phyloP scores from a whole-genome alignment of 768 basidiomycete species.

The Hebeloma cylindrosporum region DNA sequence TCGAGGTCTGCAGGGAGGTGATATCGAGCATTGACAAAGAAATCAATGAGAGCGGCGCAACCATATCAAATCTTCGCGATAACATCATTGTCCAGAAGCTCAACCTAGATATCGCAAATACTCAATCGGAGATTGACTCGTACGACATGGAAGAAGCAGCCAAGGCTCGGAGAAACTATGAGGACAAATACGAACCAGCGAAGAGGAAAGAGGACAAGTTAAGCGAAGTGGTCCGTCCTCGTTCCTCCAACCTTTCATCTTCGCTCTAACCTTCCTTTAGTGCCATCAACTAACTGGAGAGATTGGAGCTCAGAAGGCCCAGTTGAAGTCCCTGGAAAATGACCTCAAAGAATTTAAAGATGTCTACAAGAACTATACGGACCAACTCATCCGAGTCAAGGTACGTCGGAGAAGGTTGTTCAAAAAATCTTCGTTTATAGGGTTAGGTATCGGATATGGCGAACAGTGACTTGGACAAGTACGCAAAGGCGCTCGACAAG shows the following conservation, averaged over 20 bases:
- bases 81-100: slow-evolving; percentile 80
- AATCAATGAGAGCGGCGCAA: slow-evolving; percentile 72
- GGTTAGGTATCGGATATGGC: slow-evolving; percentile 98
- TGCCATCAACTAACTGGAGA: slow-evolving; percentile 84
- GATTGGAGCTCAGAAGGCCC: slow-evolving; percentile 67
- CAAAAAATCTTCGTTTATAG: background rate
- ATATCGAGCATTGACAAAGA: slow-evolving; percentile 72
- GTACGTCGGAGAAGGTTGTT: slow-evolving; percentile 35
- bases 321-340: slow-evolving; percentile 60
- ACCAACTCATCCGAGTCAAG: slow-evolving; percentile 94
- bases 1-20: slow-evolving; percentile 39
- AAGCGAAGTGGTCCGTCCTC: slow-evolving; percentile 57
- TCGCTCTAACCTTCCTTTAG: slow-evolving; percentile 36
- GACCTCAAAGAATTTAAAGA: slow-evolving; percentile 88
- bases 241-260: slow-evolving; percentile 4
- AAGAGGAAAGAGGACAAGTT: slow-evolving; percentile 73
- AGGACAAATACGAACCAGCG: slow-evolving; percentile 71
- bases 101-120: slow-evolving; percentile 60
- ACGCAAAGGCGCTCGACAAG: slow-evolving; percentile 96
- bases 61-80: slow-evolving; percentile 70
- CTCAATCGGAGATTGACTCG: slow-evolving; percentile 68
- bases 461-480: slow-evolving; percentile 95
- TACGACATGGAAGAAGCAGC: slow-evolving; percentile 86
- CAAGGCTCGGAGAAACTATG: slow-evolving; percentile 80
- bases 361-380: slow-evolving; percentile 80